Conservation (phyloP, 495 filamentous ascomycete genomes). For the Diplogelasinospora grovesii region DNA sequence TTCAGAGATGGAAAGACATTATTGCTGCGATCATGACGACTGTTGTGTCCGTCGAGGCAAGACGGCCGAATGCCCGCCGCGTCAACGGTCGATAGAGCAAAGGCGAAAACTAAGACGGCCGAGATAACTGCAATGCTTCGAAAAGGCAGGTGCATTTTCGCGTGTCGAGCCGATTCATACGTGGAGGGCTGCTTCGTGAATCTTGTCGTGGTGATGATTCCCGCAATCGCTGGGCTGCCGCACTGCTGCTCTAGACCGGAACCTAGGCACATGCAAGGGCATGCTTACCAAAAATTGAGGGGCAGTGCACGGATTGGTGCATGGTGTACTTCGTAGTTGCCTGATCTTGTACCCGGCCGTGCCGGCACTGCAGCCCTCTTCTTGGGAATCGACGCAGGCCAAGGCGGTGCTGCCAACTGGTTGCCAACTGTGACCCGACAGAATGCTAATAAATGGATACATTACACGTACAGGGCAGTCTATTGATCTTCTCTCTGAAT, state of each 20-base stretch:
- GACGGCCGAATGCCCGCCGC: slow-evolving; percentile 15
- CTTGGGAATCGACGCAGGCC: not conserved
- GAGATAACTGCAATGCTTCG: slow-evolving; percentile 8
- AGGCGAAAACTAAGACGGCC: slow-evolving; percentile 15
- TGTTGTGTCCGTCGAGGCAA: slow-evolving; percentile 6
- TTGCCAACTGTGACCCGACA: not conserved
- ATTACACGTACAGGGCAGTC: too few relatives aligned
- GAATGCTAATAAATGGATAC: too few relatives aligned
- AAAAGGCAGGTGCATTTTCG: slow-evolving; percentile 23
- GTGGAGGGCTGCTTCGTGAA: not conserved
- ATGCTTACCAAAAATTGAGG: too few relatives aligned
- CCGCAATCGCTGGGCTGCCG: not conserved
- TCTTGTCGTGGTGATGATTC: not conserved
- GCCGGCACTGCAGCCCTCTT: not conserved
- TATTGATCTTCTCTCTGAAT: too few relatives aligned
- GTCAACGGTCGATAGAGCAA: slow-evolving; percentile 16
- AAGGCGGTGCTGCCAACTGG: not conserved
- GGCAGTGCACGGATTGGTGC: too few relatives aligned
- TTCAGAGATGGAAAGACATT: slow-evolving; percentile 37
- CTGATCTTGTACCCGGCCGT: too few relatives aligned
- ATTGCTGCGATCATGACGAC: slow-evolving; percentile 4
- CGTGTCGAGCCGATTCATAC: slow-evolving; percentile 2
- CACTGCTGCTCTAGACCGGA: too few relatives aligned
- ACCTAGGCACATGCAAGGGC: too few relatives aligned
- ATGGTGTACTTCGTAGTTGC: too few relatives aligned